A percentile compares a stretch with the other conserved stretches of the same genome.
Evolutionary conservation across 106 monocot genomes (phyloP).

Genomic region (Posidonia australis): DNA sequence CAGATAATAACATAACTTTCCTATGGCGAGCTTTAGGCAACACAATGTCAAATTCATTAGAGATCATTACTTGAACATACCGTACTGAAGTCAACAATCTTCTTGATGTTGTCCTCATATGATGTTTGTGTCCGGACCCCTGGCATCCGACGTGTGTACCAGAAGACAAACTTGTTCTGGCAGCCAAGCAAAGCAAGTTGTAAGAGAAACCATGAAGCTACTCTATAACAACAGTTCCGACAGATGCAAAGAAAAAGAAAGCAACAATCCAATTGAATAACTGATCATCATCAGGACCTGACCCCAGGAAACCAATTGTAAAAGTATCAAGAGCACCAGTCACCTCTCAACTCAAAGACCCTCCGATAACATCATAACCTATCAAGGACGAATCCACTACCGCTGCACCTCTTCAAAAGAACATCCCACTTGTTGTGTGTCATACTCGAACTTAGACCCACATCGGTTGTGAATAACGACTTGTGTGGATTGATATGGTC

Average conservation of each 20-base stretch:
- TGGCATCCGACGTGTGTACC: conserved; percentile 79
- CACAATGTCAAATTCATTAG: not conserved
- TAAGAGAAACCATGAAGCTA: not conserved
- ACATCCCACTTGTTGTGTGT: too few relatives aligned
- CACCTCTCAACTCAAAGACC: too few relatives aligned
- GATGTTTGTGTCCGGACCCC: conserved; percentile 68
- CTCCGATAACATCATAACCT: too few relatives aligned
- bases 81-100: conserved; percentile 84
- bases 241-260: not conserved
- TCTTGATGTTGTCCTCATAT: conserved; percentile 97
- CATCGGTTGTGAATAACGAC: too few relatives aligned
- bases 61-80: conserved; percentile 21
- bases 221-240: not conserved
- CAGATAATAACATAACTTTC: not conserved
- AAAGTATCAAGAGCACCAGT: too few relatives aligned
- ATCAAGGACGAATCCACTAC: too few relatives aligned
- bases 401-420: too few relatives aligned
- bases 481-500: too few relatives aligned
- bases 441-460: too few relatives aligned
- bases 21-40: not conserved
- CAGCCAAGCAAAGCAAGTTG: not conserved
- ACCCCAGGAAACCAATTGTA: too few relatives aligned
- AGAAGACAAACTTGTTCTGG: conserved; percentile 83
- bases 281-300: too few relatives aligned
- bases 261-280: too few relatives aligned